These are phyloP conservation scores for Russula virescens DNA, from an alignment of 768 basidiomycete species.

Conservation along the genomic window DNA sequence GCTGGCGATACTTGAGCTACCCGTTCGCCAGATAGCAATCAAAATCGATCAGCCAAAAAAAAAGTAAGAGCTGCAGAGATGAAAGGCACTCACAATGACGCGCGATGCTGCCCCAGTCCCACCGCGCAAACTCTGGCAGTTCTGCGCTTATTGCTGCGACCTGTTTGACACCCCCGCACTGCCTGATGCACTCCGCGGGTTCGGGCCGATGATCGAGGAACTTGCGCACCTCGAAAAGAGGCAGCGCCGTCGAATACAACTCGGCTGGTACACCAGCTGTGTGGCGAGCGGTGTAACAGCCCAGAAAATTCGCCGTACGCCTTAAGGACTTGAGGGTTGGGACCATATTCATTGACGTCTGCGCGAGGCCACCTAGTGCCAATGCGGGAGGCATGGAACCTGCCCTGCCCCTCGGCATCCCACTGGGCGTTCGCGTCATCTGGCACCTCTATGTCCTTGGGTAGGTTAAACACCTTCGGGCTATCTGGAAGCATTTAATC, in stretches of 20 bases:
- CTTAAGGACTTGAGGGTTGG: no score
- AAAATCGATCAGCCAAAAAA: not conserved
- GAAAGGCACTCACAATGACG: constrained; percentile 41
- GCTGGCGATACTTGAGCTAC: constrained; percentile 67
- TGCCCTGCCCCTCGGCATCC: no score
- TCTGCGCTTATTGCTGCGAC: constrained; percentile 35
- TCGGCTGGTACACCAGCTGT: constrained; percentile 52
- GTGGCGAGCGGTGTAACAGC: constrained; percentile 62
- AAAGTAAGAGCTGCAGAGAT: not conserved
- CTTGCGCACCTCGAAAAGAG: constrained; percentile 70
- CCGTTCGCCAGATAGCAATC: constrained; percentile 54
- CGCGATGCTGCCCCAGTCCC: constrained; percentile 53
- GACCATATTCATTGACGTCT: no score
- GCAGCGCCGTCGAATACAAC: constrained; percentile 62
- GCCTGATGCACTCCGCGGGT: constrained; percentile 52
- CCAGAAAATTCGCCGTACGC: constrained; percentile 35
- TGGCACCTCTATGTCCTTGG: no score
- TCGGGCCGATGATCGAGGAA: constrained; percentile 47
- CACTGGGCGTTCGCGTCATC: no score
- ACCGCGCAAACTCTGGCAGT: constrained; percentile 32
- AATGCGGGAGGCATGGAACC: no score
- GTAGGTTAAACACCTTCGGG: no score
- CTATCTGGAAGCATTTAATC: no score
- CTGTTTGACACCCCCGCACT: constrained; percentile 33
- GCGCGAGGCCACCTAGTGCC: no score